Base-by-base conservation (phyloP, 345 rosid genomes). In the Theobroma cacao region DNA sequence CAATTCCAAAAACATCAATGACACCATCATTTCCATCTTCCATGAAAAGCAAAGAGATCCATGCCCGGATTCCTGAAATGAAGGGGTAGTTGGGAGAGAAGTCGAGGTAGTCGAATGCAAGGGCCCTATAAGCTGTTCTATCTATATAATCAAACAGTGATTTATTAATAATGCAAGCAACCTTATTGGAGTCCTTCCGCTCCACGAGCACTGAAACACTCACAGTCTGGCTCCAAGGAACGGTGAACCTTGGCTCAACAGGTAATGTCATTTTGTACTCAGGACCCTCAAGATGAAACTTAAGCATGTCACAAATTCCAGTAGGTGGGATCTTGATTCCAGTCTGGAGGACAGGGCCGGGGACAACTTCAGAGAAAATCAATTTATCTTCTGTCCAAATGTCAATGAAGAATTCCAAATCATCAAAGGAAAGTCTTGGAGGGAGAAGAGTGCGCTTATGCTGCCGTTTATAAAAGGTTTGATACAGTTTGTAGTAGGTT, bases 71-170 rank as follows among this genome's bases (percentile, higher is more conserved):
- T 33, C 92, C 91, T 0, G 98, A 85, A 26, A 89, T 79, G 63
- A 96, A 96, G 10, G 98, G 98, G 76, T 96, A 84, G 30, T 76
- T 79, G 14, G 99, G 98, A 69, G 97, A 94, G 73, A 96, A 87
- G 45, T 86, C 91, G 0, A 96, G 95, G 86, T 87, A 91, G 70
- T 94, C 98, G 55, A 89, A 96, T 30, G 98, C 98, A 72, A 94
- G 84, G 5, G 97, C 93, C 75, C 94, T 79, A 40, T 82, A 86
- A 24, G 95, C 82, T 0, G 94, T 75, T 53, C 88, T 87, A 76
- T 96, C 98, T 3, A 91, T 86, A 62, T 96, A 92, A 80, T 88
- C 94, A 79, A 96, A 94, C 75, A 77, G 38, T 0, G 98, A 85
- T 52, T 88, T 87, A 82, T 87, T 85, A 31, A 94, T 86, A 59